Base-by-base conservation (phyloP, 352 stramenopile species). In the Globisporangium barbulae region DNA sequence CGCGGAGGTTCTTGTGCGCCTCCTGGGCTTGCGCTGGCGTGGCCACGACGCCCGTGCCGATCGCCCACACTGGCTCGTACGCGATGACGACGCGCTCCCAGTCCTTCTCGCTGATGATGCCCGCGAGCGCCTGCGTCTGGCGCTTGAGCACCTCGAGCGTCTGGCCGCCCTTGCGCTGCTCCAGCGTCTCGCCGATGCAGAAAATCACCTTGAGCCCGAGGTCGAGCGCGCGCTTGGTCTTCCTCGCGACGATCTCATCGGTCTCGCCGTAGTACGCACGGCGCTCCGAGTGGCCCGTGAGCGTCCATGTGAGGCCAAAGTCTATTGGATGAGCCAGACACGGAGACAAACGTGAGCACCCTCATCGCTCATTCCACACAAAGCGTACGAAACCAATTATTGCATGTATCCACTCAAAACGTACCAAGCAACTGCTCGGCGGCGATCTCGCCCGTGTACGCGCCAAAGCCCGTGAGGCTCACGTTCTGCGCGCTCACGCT, bases 11-110 rank as follows among this genome's bases (percentile, higher is more conserved):
- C 68, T 96, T 85, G 78, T 98, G 92, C 1, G 89, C 79, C 21
- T 90, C 87, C 79, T 99, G 96, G 2, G 97, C 97, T 76, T 98
- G 96, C 67, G 96, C 94, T 4, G 96, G 93, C 33, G 94, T 98
- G 50, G 96, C 96, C n/a, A 97, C 97, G 41, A 98, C 84, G 12
- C 97, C 97, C 57, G 97, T 99, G 71, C 96, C 97, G 74, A 99
- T 99, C 35, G 97, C 97, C 97, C 97, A 99, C 65, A 99, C 97
- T 17, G 97, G 97, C 74, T 98, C 93, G 72, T 99, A 98, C 21
- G 96, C 97, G 71, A 99, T 93, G 50, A 98, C 96, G 55, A 99
- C 73, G 57, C 76, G 77, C 41, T 74, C 68, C 83, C 82, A 93
- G 39, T 89, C 78, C 49, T 93, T 73, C 56, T 96, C 90, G 54